Evolutionary conservation across 352 stramenopile species (phyloP).

Genomic region (Thraustotheca clavata): DNA sequence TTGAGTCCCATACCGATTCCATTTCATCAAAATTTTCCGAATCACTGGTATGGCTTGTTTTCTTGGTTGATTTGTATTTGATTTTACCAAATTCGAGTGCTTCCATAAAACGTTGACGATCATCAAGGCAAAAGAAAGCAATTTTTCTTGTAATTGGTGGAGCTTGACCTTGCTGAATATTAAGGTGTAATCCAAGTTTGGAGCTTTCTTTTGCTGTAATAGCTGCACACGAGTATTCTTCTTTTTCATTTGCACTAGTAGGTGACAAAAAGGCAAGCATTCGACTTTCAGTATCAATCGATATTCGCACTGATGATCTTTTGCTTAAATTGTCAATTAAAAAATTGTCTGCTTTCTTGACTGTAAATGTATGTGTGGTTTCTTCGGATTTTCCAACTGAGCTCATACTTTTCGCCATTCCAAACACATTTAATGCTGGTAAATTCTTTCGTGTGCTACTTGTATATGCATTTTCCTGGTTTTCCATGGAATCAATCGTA

Average conservation of each 20-base stretch:
- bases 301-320: constrained; percentile 70
- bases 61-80: constrained; percentile 42
- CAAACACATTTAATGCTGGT: constrained; percentile 69
- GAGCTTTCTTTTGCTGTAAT: constrained; percentile 73
- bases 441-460: constrained; percentile 36
- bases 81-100: constrained; percentile 75
- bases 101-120: constrained; percentile 73
- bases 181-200: constrained; percentile 70
- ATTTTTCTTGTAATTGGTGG: constrained; percentile 72
- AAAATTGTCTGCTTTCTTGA: constrained; percentile 79
- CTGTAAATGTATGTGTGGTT: constrained; percentile 79
- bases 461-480: neutral
- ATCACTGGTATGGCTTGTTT: neutral
- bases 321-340: constrained; percentile 76
- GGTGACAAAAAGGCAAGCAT: constrained; percentile 79
- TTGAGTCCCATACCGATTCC: neutral
- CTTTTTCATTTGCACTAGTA: constrained; percentile 42
- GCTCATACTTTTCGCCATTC: constrained; percentile 31
- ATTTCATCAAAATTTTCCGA: neutral
- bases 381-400: neutral
- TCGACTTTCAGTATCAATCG: constrained; percentile 72
- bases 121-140: constrained; percentile 73
- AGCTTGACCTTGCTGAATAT: constrained; percentile 70
- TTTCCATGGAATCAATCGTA: constrained; percentile 23
- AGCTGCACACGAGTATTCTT: constrained; percentile 73